Base-by-base conservation (phyloP, 140 eudicot species). In the Cichorium intybus region DNA sequence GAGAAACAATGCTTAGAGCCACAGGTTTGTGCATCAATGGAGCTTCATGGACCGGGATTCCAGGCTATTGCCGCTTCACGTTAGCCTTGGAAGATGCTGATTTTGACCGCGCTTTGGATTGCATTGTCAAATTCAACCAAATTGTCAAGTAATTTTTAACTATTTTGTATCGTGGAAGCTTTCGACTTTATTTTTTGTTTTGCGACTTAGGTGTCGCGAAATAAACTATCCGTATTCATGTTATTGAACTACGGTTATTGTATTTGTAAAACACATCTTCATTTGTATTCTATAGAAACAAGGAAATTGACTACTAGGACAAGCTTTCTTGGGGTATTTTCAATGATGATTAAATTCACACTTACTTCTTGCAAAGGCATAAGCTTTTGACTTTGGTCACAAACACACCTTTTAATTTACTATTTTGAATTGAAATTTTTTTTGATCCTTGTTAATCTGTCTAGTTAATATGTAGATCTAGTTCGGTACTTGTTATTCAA, bases 1-100 rank as follows among this genome's bases (percentile, higher is more conserved):
- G 96, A 53, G 90, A 92, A 77, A 95, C 97, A 49, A 70, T 92
- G 76, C 72, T 83, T 6, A 79, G 70, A 63, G 84, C 86, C 80
- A 92, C 99, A 3, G 95, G 96, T 39, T 57, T 92, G 62, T 88
- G 96, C 86, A 85, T 92, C 77, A 92, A 85, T 22, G 84, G 99
- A 60, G 77, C 89, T 37, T 72, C 87, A 5, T 92, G 99, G 99
- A 88, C 99, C 1, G 99, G 99, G 66, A 83, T 92, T 45, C 93
- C 93, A 16, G 95, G 84, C 23, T 92, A 79, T 69, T 92, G 96
- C 22, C 87, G 99, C 17, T 85, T 92, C 82, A 88, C 96, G 16
- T 73, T 88, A 9, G 96, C 96, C 54, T 62, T 88, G 55, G 95
- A 85, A 70, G 95, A 88, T 10, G 57, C 51, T 24, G 91, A 85